Base-by-base conservation (phyloP, 176 grass and related monocot genomes). In the Musa beccarii region DNA sequence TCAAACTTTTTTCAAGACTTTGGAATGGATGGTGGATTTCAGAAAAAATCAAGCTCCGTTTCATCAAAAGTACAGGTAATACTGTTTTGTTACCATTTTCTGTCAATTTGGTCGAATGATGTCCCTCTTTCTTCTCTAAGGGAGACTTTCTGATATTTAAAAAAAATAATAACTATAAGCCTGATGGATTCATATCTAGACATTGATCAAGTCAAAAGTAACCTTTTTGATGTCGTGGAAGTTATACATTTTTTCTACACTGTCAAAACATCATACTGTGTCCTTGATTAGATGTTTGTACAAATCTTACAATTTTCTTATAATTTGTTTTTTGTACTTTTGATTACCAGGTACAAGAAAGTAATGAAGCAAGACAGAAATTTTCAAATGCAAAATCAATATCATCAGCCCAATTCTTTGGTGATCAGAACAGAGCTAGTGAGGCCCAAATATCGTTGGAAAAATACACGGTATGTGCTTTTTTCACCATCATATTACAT, bases 351-450 rank as follows among this genome's bases (percentile, higher is more conserved):
- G 71, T 86, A 7, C 82, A 92, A 71, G 96, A 95, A 91, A 86
- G 86, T 75, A 83, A 83, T 79, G 91, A 92, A 82, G 96, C 96
- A 51, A 89, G 96, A 74, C 79, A 89, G 26, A 99, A 95, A 71
- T 99, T 99, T 66, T 99, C 96, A 65, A 99, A 92, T 79, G 96
- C 96, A n/a, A 99, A 99, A 69, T 94, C 96, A 16, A 95, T 99
- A 75, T 99, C 96, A 69, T 99, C 96, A 53, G 89, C 96, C 70
- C 96, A 99, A 76, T 99, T 85, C 85, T 99, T 92, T 54, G 71
- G 91, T 61, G 89, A 92, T 76, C 86, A 92, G 53, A 83, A 57
- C 51, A 85, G 82, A 77, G 72, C 73, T 22, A 85, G 86, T 68
- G 96, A 92, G 28, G 76, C 90, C 83, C 86, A 90, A 81, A 70